Conservation (phyloP, 2,329 filamentous ascomycete genomes). For the Cercospora janseana region DNA sequence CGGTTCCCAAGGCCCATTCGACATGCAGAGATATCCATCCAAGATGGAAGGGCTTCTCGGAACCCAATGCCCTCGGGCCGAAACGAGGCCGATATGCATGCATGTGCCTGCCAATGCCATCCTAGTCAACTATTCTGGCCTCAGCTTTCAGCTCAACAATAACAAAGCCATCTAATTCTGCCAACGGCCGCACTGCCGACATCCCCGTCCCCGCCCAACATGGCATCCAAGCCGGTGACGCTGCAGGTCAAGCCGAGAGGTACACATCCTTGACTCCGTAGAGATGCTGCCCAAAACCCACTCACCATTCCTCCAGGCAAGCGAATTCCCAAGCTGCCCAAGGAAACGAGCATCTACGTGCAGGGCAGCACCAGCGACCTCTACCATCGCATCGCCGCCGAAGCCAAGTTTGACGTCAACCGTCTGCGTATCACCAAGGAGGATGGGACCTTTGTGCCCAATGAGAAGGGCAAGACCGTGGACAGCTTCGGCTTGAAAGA, state of each 20-base stretch:
- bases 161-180: not conserved
- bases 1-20: too few species aligned
- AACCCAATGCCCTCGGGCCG: not conserved
- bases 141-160: too few species aligned
- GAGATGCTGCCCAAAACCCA: not conserved
- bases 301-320: slow-evolving; percentile 49
- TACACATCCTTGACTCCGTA: slow-evolving; percentile 26
- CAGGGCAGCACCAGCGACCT: slow-evolving; percentile 55
- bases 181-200: not conserved
- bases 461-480: slow-evolving; percentile 53
- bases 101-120: slow-evolving; percentile 4
- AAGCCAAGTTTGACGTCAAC: slow-evolving; percentile 56
- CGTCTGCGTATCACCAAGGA: slow-evolving; percentile 64
- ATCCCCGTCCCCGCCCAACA: slow-evolving; percentile 21
- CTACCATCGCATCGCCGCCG: slow-evolving; percentile 56
- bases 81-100: slow-evolving; percentile 3
- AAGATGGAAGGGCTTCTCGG: too few species aligned
- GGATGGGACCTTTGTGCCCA: slow-evolving; percentile 59
- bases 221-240: slow-evolving; percentile 47
- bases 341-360: slow-evolving; percentile 52
- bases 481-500: slow-evolving; percentile 57
- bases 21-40: too few species aligned
- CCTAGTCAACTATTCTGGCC: not conserved
- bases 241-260: slow-evolving; percentile 49
- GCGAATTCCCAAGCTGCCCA: slow-evolving; percentile 60